Conservation (phyloP, 768 basidiomycete genomes). For the Tricholoma saponaceum region DNA sequence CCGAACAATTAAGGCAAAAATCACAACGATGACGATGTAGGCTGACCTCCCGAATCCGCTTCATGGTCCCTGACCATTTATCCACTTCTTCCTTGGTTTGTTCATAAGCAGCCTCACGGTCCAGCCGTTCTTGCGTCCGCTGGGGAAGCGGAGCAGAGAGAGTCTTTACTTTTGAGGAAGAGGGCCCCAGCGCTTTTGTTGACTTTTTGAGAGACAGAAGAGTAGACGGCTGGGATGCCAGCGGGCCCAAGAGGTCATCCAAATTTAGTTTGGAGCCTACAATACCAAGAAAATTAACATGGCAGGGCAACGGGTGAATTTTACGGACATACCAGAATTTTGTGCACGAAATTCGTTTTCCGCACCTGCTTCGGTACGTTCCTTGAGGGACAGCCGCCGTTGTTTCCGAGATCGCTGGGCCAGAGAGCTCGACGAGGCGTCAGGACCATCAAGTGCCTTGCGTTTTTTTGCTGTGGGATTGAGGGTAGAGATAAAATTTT, state of each 20-base stretch:
- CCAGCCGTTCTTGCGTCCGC: conserved; percentile 82
- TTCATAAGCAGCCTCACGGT: conserved; percentile 93
- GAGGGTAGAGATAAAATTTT: conserved; percentile 66
- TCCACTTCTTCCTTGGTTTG: conserved; percentile 88
- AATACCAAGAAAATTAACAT: not conserved
- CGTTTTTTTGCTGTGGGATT: conserved; percentile 63
- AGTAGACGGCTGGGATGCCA: conserved; percentile 55
- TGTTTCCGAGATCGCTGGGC: conserved; percentile 38
- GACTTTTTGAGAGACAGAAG: conserved; percentile 67
- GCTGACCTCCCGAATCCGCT: conserved; percentile 79
- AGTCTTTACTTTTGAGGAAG: conserved; percentile 51
- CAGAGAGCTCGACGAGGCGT: conserved; percentile 15
- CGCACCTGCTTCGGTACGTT: conserved; percentile 72
- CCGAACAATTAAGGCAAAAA: conserved; percentile 8
- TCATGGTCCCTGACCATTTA: conserved; percentile 93
- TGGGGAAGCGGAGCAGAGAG: conserved; percentile 84
- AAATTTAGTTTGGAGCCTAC: conserved; percentile 58
- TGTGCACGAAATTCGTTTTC: conserved; percentile 78
- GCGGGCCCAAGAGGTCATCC: conserved; percentile 74
- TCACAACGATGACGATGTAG: not conserved
- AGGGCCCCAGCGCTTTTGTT: conserved; percentile 54
- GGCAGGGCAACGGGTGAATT: not conserved
- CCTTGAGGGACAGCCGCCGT: conserved; percentile 56
- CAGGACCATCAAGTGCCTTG: conserved; percentile 45
- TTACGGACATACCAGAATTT: conserved; percentile 35